A percentile compares a stretch with the other conserved stretches of the same genome.
phyloP scores from a whole-genome alignment of 177 flowering plant species.

The Telopea speciosissima region DNA sequence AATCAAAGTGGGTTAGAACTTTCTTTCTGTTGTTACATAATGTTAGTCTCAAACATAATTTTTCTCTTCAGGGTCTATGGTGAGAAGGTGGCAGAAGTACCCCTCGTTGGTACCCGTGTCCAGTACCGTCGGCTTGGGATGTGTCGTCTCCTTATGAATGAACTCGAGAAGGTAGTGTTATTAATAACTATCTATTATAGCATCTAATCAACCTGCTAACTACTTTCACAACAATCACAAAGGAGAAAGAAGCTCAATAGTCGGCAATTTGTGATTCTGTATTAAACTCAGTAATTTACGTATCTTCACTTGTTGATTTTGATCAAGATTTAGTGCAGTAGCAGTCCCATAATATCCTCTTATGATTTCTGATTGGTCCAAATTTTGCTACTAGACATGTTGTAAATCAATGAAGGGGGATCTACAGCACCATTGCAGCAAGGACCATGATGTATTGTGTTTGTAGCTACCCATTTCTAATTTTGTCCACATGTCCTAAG shows the following conservation, averaged over 20 bases:
- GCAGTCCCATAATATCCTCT: neutral
- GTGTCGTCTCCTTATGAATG: conserved; percentile 72
- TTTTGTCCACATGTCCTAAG: neutral
- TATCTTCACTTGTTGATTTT: neutral
- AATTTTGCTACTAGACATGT: neutral
- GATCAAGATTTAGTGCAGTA: neutral
- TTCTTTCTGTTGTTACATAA: neutral
- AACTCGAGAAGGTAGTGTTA: conserved; percentile 65
- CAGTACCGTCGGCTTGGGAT: conserved; percentile 73
- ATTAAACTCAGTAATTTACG: neutral
- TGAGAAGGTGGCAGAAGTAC: conserved; percentile 76
- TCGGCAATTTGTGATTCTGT: neutral
- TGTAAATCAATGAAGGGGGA: neutral
- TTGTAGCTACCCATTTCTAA: neutral
- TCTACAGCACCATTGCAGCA: neutral
- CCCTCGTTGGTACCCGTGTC: conserved; percentile 75
- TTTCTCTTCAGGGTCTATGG: conserved; percentile 49
- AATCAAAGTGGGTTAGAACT: neutral
- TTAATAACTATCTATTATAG: neutral
- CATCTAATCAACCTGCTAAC: neutral
- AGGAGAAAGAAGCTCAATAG: neutral
- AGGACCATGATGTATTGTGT: neutral
- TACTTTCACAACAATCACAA: neutral
- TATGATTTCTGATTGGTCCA: conserved; percentile 1
- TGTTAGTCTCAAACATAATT: conserved; percentile 4